Conservation (phyloP, 2,329 filamentous ascomycete species). For the Penicillium concentricum region DNA sequence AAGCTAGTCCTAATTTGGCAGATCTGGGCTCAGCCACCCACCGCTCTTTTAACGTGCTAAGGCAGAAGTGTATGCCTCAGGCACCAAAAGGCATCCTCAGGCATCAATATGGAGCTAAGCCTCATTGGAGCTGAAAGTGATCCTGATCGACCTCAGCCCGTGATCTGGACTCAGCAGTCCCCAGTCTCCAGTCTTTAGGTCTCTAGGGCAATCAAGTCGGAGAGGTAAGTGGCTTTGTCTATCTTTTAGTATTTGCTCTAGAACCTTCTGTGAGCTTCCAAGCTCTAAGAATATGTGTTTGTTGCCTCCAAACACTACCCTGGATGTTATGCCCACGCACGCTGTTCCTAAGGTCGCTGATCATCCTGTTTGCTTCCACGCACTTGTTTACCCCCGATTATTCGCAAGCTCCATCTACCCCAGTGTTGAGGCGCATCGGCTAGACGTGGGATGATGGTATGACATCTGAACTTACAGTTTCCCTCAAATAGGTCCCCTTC, state of each 20-base stretch:
- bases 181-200: slow-evolving; percentile 14
- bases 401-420: slow-evolving; percentile 12
- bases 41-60: slow-evolving; percentile 7
- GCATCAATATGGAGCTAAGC: not conserved
- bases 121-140: slow-evolving; percentile 10
- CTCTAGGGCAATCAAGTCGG: slow-evolving; percentile 1
- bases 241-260: not conserved
- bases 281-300: slow-evolving; percentile 3
- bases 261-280: not conserved
- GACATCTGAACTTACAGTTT: slow-evolving; percentile 17
- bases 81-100: no score
- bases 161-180: slow-evolving; percentile 21
- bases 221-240: slow-evolving; percentile 5
- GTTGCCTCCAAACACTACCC: slow-evolving; percentile 10
- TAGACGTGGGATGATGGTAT: slow-evolving; percentile 19
- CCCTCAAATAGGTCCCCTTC: slow-evolving; percentile 3
- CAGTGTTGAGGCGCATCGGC: slow-evolving; percentile 3
- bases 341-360: slow-evolving; percentile 20
- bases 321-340: slow-evolving; percentile 41
- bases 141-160: slow-evolving; percentile 12
- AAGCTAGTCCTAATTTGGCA: slow-evolving; percentile 10
- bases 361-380: slow-evolving; percentile 40
- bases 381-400: slow-evolving; percentile 31
- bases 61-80: not conserved
- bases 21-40: slow-evolving; percentile 7